Base-by-base conservation (phyloP, 2,329 filamentous ascomycete genomes). In the Nothophaeocryptopus gaeumannii region DNA sequence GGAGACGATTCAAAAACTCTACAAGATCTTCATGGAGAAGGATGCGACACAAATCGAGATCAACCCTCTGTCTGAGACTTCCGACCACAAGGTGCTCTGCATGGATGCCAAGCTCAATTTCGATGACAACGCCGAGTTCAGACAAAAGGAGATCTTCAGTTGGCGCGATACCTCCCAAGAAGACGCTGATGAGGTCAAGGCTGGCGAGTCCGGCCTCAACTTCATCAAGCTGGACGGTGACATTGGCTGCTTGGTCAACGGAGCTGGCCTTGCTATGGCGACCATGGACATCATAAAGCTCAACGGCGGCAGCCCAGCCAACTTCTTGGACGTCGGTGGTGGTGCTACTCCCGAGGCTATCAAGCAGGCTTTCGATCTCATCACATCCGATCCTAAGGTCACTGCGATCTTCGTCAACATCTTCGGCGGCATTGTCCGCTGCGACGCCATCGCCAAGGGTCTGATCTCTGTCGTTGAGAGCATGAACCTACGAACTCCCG, bases 221-320 rank as follows among this genome's bases (percentile, higher is more conserved):
- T 99, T 99, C 79, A 99, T 99, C 82, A 99, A 99, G 84, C 86
- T 99, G 55, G 93, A 97, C 70, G 93, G 93, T 71, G 93, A 99
- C 72, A 99, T 99, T 71, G 93, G 93, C 75, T 99, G 93, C 80
- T 81, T 97, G 54, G 93, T 99, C 78, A 99, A 99, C 78, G 93
- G 93, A 72, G 93, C 93, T 67, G 93, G 93, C 78, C 87, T 99
- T 62, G 93, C 93, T 76, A 99, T 99, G 93, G 93, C 93, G 58
- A 99, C 93, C 72, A 99, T 99, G 93, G 93, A 99, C 75, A 97
- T 99, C 74, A 99, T 99, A 83, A 97, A 99, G 84, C 83, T 99
- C 58, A 99, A 97, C 77, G 93, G 93, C 64, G 93, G 93, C 58
- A 79, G 83, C 69, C 93, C 93, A 56, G 93, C 93, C 65, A 99